A percentile compares a stretch with the other conserved stretches of the same genome.
phyloP scores from a whole-genome alignment of 306 rosid species.

The Quercus mongolica region DNA sequence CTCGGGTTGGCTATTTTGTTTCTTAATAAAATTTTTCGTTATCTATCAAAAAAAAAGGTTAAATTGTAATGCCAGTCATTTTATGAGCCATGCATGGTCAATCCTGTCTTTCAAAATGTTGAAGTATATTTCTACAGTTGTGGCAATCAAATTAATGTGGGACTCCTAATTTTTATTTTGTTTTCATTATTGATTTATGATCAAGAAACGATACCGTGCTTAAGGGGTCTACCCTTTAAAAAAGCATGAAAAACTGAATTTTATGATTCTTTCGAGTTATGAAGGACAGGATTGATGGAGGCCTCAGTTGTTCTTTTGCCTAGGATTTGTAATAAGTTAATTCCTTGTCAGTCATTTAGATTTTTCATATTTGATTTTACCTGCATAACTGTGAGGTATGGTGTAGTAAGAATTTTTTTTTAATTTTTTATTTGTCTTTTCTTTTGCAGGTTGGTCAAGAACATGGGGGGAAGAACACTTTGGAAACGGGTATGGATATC shows the following conservation, averaged over 20 bases:
- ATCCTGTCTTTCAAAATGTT: too few relatives aligned
- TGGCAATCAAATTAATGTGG: too few relatives aligned
- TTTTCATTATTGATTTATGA: not conserved
- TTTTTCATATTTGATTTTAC: slow-evolving; percentile 1
- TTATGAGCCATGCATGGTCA: too few relatives aligned
- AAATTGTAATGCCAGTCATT: too few relatives aligned
- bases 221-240: not conserved
- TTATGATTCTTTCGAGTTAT: not conserved
- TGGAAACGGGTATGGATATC: slow-evolving; percentile 78
- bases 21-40: too few relatives aligned
- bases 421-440: not conserved
- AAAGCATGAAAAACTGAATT: not conserved
- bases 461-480: slow-evolving; percentile 99
- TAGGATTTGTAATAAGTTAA: not conserved
- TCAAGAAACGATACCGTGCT: not conserved
- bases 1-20: too few relatives aligned
- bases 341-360: not conserved
- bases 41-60: too few relatives aligned
- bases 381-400: not conserved
- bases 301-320: not conserved
- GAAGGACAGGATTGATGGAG: not conserved
- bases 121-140: too few relatives aligned
- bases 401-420: slow-evolving; percentile 2
- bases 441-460: slow-evolving; percentile 91
- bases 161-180: too few relatives aligned